Evolutionary conservation across 1,139 yeast genomes (phyloP).

Genomic region (Nakaseomyces bracarensis): DNA sequence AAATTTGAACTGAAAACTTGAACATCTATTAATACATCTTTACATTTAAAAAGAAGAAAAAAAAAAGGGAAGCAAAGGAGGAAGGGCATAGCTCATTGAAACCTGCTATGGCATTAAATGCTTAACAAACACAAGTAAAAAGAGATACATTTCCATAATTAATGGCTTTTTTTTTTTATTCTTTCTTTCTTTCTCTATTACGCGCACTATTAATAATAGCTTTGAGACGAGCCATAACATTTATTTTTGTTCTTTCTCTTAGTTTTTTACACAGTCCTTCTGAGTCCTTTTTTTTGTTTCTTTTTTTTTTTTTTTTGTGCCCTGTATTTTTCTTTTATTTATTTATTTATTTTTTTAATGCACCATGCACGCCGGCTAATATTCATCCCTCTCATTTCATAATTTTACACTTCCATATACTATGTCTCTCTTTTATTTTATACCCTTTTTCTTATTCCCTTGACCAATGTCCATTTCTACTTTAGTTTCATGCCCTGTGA

Average conservation of each 20-base stretch:
- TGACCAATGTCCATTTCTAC: no score
- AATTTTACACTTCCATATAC: no score
- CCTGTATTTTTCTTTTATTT: neutral
- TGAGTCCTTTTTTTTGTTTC: neutral
- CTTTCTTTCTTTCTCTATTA: no score
- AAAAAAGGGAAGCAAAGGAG: neutral
- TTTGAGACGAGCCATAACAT: conserved; percentile 1
- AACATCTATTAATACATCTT: neutral
- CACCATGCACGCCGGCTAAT: conserved; percentile 5
- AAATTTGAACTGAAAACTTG: neutral
- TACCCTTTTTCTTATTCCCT: no score
- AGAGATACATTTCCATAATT: no score
- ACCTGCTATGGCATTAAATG: conserved; percentile 1
- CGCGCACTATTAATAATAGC: neutral
- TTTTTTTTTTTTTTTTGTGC: neutral
- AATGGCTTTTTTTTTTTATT: no score
- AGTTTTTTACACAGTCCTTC: neutral
- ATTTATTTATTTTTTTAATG: neutral
- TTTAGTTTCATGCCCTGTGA: neutral
- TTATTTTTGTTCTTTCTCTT: neutral
- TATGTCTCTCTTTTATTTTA: no score
- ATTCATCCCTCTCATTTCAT: no score
- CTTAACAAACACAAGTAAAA: no score
- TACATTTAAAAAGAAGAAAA: neutral
- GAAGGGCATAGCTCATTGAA: neutral